These are phyloP conservation scores for Neoboletus subvelutipes DNA, from an alignment of 768 basidiomycete genomes.

Conservation along the genomic window DNA sequence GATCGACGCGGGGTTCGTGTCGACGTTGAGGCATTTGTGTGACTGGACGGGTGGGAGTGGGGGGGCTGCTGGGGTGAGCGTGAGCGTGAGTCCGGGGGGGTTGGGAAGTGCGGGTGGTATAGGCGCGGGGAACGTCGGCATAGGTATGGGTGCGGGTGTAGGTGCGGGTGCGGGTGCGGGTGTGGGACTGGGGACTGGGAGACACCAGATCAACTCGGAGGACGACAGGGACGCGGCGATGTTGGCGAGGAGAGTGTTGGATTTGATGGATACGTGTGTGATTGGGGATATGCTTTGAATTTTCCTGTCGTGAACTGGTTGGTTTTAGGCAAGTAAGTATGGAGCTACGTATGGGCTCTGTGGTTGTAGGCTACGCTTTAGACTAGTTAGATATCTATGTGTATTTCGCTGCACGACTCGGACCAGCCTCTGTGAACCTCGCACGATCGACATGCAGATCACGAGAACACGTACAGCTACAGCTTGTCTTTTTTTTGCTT, in stretches of 20 bases:
- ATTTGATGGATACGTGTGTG: slow-evolving; percentile 38
- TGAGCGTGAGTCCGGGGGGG: slow-evolving; percentile 33
- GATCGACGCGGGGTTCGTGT: slow-evolving; percentile 45
- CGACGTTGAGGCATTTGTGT: slow-evolving; percentile 42
- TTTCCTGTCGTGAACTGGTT: no score
- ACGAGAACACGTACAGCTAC: no score
- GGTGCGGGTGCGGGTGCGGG: no score
- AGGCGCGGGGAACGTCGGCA: background rate
- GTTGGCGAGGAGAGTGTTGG: slow-evolving; percentile 55
- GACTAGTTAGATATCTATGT: no score
- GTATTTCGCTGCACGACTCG: no score
- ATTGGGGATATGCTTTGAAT: slow-evolving; percentile 26
- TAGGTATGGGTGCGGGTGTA: background rate
- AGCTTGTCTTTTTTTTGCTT: no score
- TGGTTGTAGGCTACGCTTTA: no score
- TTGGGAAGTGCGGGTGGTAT: slow-evolving; percentile 6
- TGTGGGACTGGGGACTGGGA: background rate
- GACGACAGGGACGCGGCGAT: slow-evolving; percentile 62
- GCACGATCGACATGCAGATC: no score
- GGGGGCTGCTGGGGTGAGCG: slow-evolving; percentile 1
- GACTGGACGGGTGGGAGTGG: slow-evolving; percentile 34
- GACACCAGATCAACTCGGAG: slow-evolving; percentile 45
- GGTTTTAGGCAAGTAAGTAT: no score
- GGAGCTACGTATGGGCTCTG: no score
- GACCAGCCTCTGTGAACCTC: no score